Base-by-base conservation (phyloP, 495 filamentous ascomycete genomes). In the Penicillium simplicissimum region DNA sequence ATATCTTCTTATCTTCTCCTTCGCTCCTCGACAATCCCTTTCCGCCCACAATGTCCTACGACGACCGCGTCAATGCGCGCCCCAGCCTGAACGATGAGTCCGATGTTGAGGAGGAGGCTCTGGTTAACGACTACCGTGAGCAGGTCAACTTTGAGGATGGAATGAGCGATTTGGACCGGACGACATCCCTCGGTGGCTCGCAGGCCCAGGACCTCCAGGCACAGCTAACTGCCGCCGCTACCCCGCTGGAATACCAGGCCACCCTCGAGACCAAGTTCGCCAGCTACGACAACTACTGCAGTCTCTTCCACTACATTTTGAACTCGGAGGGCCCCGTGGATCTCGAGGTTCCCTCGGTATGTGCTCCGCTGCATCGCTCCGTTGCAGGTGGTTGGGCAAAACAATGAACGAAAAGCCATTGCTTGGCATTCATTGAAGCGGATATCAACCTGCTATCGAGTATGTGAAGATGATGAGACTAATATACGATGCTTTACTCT, bases 231-330 rank as follows among this genome's bases (percentile, higher is more conserved):
- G 90, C 91, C 62, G 96, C 96, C 56, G 95, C 95, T 64, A 93
- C 92, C 73, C 95, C 96, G 52, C 80, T 98, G 67, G 95, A 98
- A 70, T 97, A 93, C 80, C 89, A 92, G 69, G 96, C 96, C 37
- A 90, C 91, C 17, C 82, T 98, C 58, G 94, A 96, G 75, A 90
- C 88, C 72, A 97, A 97, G 78, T 97, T 98, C 80, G 85, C 87
- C 70, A 98, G 95, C 81, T 98, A 98, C 82, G 96, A 98, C 79
- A 91, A 92, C 76, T 98, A 98, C 84, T 98, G 96, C 88, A 95
- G 87, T 76, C 82, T 98, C 57, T 98, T 98, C 81, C 96, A 98
- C 80, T 97, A 92, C 78, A 97, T 98, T 73, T 83, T 98, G 69
- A 98, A 98, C 83, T 97, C 94, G 58, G 96, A 98, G 62, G 95